Evolutionary conservation across 2,329 filamentous ascomycete species (phyloP).

Genomic region (Hypoxylon sp.): DNA sequence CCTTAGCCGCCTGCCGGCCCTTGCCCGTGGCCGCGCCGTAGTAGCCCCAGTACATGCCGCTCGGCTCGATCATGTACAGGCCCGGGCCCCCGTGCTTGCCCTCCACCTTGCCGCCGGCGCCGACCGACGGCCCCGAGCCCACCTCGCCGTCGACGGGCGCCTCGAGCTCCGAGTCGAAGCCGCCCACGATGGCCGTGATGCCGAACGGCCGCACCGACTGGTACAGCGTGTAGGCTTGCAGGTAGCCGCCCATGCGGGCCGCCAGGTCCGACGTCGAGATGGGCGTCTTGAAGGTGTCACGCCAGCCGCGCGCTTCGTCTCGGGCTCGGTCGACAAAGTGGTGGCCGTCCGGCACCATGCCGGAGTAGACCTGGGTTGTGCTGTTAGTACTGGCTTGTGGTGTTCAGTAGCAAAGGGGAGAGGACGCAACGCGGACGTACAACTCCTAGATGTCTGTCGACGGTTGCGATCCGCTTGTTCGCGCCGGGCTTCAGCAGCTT

Average conservation of each 20-base stretch:
- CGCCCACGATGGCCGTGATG: slow-evolving; percentile 91
- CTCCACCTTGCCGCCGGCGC: slow-evolving; percentile 81
- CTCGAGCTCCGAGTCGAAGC: slow-evolving; percentile 90
- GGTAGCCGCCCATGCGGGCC: slow-evolving; percentile 91
- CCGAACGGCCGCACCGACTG: slow-evolving; percentile 96
- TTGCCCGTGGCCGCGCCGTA: slow-evolving; percentile 98
- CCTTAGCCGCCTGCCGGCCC: slow-evolving; percentile 94
- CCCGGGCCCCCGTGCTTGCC: slow-evolving; percentile 86
- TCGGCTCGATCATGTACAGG: slow-evolving; percentile 99
- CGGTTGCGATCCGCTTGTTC: slow-evolving; percentile 95
- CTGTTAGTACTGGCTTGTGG: neutral
- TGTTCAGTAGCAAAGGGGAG: neutral
- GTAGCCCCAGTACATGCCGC: slow-evolving; percentile 97
- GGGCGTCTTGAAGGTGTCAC: slow-evolving; percentile 91
- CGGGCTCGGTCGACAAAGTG: slow-evolving; percentile 95
- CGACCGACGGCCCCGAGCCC: slow-evolving; percentile 77
- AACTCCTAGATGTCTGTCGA: slow-evolving; percentile 92
- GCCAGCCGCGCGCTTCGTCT: slow-evolving; percentile 92
- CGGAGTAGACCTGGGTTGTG: slow-evolving; percentile 83
- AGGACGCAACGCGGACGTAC: slow-evolving; percentile 62
- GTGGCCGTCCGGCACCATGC: slow-evolving; percentile 91
- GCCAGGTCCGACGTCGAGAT: slow-evolving; percentile 90
- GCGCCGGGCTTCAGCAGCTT: slow-evolving; percentile 94
- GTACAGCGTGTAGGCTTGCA: slow-evolving; percentile 97
- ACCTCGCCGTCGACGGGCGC: slow-evolving; percentile 89